Conservation (phyloP, 129 eudicot species). For the Scalesia atractyloides region DNA sequence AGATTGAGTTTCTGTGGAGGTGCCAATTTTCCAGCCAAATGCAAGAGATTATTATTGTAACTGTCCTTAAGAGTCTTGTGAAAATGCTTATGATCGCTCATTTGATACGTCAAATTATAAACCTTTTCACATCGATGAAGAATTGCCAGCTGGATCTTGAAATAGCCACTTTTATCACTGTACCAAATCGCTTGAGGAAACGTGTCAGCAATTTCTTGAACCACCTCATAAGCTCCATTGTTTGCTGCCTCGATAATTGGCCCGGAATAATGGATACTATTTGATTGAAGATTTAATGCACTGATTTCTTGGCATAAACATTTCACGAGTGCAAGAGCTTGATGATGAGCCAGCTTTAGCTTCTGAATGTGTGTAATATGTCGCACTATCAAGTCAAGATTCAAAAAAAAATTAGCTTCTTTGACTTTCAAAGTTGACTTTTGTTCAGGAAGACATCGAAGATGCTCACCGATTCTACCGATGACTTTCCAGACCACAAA, state of each 20-base stretch:
- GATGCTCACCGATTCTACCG: conserved; percentile 29
- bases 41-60: conserved; percentile 40
- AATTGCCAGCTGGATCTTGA: conserved; percentile 43
- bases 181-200: conserved; percentile 54
- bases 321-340: conserved; percentile 42
- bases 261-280: conserved; percentile 21
- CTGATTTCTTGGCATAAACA: conserved; percentile 34
- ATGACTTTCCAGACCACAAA: conserved; percentile 24
- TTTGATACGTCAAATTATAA: conserved; percentile 41
- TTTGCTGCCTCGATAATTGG: conserved; percentile 43
- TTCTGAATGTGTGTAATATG: conserved; percentile 36
- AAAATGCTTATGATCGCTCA: conserved; percentile 40
- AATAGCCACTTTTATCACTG: conserved; percentile 33
- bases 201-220: conserved; percentile 43
- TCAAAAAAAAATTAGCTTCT: conserved; percentile 23
- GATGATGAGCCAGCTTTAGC: conserved; percentile 35
- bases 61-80: conserved; percentile 36
- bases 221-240: conserved; percentile 46
- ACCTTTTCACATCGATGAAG: conserved; percentile 44
- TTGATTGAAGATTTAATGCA: conserved; percentile 35
- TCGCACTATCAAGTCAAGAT: conserved; percentile 31
- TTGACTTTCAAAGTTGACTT: not conserved
- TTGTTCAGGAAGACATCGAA: not conserved
- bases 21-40: conserved; percentile 44
- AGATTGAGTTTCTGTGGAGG: conserved; percentile 44